Evolutionary conservation across 106 monocot genomes (phyloP).

Genomic region (Dioscorea alata): DNA sequence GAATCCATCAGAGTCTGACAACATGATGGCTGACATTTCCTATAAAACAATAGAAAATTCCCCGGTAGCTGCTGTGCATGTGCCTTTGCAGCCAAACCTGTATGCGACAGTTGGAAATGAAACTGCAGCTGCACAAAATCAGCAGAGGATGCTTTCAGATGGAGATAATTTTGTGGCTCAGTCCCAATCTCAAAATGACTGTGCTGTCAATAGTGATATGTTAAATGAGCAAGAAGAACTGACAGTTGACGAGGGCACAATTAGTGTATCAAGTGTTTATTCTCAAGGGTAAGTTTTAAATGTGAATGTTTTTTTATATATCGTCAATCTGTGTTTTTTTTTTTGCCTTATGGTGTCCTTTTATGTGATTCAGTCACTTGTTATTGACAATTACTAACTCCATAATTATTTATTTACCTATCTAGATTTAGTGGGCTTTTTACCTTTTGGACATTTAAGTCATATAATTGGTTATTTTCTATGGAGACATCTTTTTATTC

Average conservation of each 20-base stretch:
- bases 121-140: conserved; percentile 14
- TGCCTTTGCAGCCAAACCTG: conserved; percentile 24
- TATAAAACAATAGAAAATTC: conserved; percentile 34
- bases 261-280: conserved; percentile 63
- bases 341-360: too few relatives aligned
- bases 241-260: conserved; percentile 75
- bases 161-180: conserved; percentile 28
- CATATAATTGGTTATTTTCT: too few relatives aligned
- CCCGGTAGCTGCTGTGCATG: conserved; percentile 7
- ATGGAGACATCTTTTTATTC: too few relatives aligned
- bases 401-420: too few relatives aligned
- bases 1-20: conserved; percentile 32
- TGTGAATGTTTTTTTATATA: too few relatives aligned
- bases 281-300: conserved; percentile 63
- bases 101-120: conserved; percentile 23
- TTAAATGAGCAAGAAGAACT: conserved; percentile 49
- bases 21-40: conserved; percentile 17
- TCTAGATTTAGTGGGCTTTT: too few relatives aligned
- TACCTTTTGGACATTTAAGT: too few relatives aligned
- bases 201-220: conserved; percentile 26
- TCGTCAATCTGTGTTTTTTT: too few relatives aligned
- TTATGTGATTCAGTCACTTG: too few relatives aligned
- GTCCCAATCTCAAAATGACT: conserved; percentile 33
- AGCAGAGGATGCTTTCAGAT: conserved; percentile 31
- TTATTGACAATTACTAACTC: too few relatives aligned